Evolutionary conservation across 192 early-diverging fungal genomes (phyloP), one percentile per base, ranked within the genome.

Genomic region (Backusella macrospora): DNA sequence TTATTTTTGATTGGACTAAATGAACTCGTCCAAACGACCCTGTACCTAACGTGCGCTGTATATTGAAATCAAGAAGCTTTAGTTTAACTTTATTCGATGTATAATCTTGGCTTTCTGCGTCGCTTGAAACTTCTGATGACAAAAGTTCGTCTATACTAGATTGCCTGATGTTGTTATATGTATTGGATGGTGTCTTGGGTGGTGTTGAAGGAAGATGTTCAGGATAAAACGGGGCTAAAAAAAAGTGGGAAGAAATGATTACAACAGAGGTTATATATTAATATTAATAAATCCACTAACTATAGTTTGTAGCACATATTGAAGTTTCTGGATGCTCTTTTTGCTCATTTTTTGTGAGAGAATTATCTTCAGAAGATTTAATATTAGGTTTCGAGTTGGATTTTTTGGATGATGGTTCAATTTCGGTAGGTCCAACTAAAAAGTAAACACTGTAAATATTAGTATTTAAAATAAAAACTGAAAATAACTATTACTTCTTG

Each of bases 1-100:
- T 94, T 18, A 80, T 73, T 73, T 87, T 86, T 26, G 92, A 88
- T 75, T 89, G 89, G 23, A 92, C 93, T 68, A 97, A 80, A 81
- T 97, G 95, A 52, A 99, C 97, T 23, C 97, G 91, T 38, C 97
- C 97, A 87, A 99, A 97, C 5, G 94, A 95, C 34, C 97, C 97
- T 6, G 97, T 99, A 13, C 97, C 97, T 9, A 97, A 29, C n/a
- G 76, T 77, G 10, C 65, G 21, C 21, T 59, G 18, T 59, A 59
- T 59, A 0, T 59, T 59, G 52, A 59, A 59, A 59, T 59, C 52
- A 12, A 23, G 26, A 26, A 26, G 12, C 26, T 59, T 59, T 26
- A 59, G 18, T 23, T 59, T 23, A 26, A 59, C 13, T 10, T 59
- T 26, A 26, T 59, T 4, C 9, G 10, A 23, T 4, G 4, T 3